Evolutionary conservation across 768 basidiomycete genomes (phyloP).

Genomic region (Russula sp.): DNA sequence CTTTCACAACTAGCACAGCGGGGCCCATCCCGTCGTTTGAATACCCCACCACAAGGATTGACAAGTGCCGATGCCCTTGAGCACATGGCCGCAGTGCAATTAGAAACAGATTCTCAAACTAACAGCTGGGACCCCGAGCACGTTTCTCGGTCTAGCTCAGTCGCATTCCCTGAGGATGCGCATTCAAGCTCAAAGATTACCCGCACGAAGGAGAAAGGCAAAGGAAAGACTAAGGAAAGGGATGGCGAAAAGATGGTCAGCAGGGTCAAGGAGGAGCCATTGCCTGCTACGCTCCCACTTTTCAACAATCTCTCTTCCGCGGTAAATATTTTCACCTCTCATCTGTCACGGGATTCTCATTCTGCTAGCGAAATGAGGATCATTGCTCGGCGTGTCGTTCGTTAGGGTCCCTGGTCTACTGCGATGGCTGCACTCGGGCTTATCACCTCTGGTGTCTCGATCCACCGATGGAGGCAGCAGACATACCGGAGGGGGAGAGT

Average conservation of each 20-base stretch:
- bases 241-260: conserved; percentile 27
- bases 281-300: conserved; percentile 31
- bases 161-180: conserved; percentile 25
- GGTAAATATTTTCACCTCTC: conserved; percentile 28
- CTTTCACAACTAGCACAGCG: conserved; percentile 64
- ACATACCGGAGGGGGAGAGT: conserved; percentile 68
- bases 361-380: conserved; percentile 57
- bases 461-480: conserved; percentile 84
- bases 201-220: conserved; percentile 35
- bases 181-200: background rate
- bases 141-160: conserved; percentile 56
- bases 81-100: conserved; percentile 37
- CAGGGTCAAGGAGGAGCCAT: conserved; percentile 42
- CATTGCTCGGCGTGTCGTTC: conserved; percentile 83
- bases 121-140: conserved; percentile 53
- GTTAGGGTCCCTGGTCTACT: conserved; percentile 82
- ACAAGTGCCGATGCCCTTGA: conserved; percentile 35
- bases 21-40: conserved; percentile 60
- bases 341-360: conserved; percentile 3
- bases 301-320: conserved; percentile 30
- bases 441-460: conserved; percentile 97
- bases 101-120: conserved; percentile 43
- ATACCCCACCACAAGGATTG: conserved; percentile 37
- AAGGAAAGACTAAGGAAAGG: conserved; percentile 34
- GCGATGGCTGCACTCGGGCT: conserved; percentile 92